Conservation (phyloP, 306 rosid species). For the Pterocarpus macrocarpus region DNA sequence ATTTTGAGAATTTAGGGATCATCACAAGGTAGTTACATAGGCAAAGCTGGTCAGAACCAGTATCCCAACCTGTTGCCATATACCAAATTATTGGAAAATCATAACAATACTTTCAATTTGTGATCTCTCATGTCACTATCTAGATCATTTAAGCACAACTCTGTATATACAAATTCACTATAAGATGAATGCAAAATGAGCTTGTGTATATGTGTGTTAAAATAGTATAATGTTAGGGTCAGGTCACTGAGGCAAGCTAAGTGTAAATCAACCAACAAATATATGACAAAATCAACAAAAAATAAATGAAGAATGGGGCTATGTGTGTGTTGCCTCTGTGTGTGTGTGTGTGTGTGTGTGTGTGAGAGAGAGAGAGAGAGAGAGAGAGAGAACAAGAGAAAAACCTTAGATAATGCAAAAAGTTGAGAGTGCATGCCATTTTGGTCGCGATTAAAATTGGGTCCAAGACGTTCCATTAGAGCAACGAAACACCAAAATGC, state of each 20-base stretch:
- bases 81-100: conserved; percentile 28
- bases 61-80: conserved; percentile 1
- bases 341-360: conserved; percentile 20
- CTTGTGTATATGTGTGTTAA: not conserved
- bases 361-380: conserved; percentile 39
- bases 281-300: not conserved
- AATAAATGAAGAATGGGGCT: conserved; percentile 14
- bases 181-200: conserved; percentile 36
- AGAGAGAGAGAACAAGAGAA: conserved; percentile 45
- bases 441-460: conserved; percentile 98
- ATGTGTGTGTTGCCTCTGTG: too few species aligned
- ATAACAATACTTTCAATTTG: conserved; percentile 15
- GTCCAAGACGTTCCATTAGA: conserved; percentile 95
- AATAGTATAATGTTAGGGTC: conserved; percentile 14
- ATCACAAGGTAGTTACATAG: conserved; percentile 2
- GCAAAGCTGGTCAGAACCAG: conserved; percentile 13
- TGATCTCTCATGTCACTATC: not conserved
- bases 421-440: conserved; percentile 99
- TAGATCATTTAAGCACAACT: not conserved
- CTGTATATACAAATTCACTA: not conserved
- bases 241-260: not conserved
- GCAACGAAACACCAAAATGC: conserved; percentile 99
- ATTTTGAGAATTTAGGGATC: not conserved
- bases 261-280: conserved; percentile 13
- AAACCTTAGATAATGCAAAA: conserved; percentile 96